These are phyloP conservation scores for Toxoplasma gondii DNA, from an alignment of 169 alveolate species.

Conservation along the genomic window DNA sequence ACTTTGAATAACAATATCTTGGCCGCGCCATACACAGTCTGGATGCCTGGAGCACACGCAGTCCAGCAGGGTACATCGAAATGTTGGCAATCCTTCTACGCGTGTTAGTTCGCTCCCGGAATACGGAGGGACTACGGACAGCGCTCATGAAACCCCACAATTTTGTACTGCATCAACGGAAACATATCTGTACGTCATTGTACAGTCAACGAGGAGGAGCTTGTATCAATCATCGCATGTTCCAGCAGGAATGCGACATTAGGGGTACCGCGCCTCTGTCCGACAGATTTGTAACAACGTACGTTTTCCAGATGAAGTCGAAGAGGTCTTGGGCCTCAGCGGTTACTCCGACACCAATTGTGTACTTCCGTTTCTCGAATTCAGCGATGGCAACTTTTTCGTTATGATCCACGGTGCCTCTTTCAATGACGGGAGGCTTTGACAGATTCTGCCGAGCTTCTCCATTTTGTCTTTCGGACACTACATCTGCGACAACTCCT, in stretches of 20 bases:
- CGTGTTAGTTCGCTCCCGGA: no score
- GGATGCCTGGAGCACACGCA: background rate
- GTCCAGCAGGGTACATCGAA: background rate
- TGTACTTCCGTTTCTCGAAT: constrained; percentile 1
- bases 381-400: constrained; percentile 23
- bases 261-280: background rate
- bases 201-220: no score
- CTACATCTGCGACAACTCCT: background rate
- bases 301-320: constrained; percentile 33
- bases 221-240: no score
- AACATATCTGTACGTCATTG: no score
- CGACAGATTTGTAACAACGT: background rate
- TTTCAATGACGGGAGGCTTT: background rate
- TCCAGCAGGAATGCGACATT: no score
- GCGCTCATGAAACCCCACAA: no score
- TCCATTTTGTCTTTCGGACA: background rate
- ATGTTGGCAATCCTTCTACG: no score
- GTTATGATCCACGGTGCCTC: background rate
- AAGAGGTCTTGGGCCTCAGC: constrained; percentile 38
- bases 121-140: no score
- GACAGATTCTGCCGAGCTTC: background rate
- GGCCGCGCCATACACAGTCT: constrained; percentile 22
- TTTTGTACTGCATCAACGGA: no score
- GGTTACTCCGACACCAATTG: constrained; percentile 20
- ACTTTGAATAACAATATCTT: constrained; percentile 11